Conservation (phyloP, 352 stramenopile species). For the Globisporangium nagaii region DNA sequence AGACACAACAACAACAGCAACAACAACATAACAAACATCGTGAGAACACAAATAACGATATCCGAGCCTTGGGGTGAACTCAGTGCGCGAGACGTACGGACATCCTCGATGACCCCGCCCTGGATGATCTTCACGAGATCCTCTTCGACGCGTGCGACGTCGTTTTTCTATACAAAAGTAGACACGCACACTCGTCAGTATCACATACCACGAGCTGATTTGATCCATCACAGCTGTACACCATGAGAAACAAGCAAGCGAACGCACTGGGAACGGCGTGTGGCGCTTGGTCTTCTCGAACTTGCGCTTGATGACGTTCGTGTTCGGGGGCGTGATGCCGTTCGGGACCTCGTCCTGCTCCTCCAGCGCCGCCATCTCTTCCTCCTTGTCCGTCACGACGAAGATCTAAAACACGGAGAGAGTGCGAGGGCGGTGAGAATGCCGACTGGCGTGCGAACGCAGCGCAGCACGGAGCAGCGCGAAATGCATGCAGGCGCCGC, state of each 20-base stretch:
- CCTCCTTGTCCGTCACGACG: constrained; percentile 73
- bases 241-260: no score
- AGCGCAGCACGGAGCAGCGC: no score
- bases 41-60: background rate
- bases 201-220: background rate
- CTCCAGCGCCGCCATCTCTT: constrained; percentile 62
- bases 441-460: no score
- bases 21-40: background rate
- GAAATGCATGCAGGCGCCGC: background rate
- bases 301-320: constrained; percentile 84
- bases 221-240: no score
- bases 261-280: constrained; percentile 66
- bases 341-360: constrained; percentile 58
- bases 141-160: constrained; percentile 80
- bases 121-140: constrained; percentile 79
- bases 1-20: no score
- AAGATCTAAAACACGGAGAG: constrained; percentile 45
- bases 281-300: constrained; percentile 85
- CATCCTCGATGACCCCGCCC: constrained; percentile 65
- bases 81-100: constrained; percentile 34
- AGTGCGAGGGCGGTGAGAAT: no score
- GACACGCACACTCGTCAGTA: background rate
- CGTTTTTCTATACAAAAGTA: constrained; percentile 49
- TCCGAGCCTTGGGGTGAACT: background rate
- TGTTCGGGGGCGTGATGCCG: constrained; percentile 80